A percentile compares a stretch with the other conserved stretches of the same genome.
Conservation (phyloP, 306 rosid species). For the Carpinus viminea region DNA sequence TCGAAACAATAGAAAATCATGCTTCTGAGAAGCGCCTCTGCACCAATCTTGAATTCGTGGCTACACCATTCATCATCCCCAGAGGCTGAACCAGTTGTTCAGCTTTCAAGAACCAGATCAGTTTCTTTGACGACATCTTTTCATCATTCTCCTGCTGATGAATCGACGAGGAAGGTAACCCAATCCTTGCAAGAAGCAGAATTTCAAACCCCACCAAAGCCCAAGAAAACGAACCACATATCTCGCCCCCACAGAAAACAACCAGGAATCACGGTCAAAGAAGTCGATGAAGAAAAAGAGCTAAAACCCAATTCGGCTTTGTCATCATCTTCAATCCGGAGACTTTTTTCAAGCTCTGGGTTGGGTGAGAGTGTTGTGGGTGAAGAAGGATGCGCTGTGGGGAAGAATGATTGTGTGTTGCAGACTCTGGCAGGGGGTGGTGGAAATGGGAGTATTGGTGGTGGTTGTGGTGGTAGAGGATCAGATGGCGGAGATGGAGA, state of each 20-base stretch:
- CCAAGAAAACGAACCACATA: slow-evolving; percentile 28
- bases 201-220: slow-evolving; percentile 26
- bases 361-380: slow-evolving; percentile 33
- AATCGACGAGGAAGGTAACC: slow-evolving; percentile 25
- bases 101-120: slow-evolving; percentile 48
- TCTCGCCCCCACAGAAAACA: slow-evolving; percentile 19
- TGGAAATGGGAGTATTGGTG: slow-evolving; percentile 54
- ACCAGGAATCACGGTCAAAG: slow-evolving; percentile 22
- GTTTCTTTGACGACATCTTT: slow-evolving; percentile 24
- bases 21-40: slow-evolving; percentile 67
- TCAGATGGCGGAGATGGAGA: slow-evolving; percentile 36
- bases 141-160: slow-evolving; percentile 15
- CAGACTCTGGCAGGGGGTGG: slow-evolving; percentile 52
- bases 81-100: slow-evolving; percentile 43
- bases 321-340: slow-evolving; percentile 27
- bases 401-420: slow-evolving; percentile 26
- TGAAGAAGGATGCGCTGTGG: slow-evolving; percentile 26
- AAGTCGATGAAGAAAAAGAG: slow-evolving; percentile 16
- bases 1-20: slow-evolving; percentile 33
- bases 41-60: slow-evolving; percentile 65
- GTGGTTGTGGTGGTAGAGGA: slow-evolving; percentile 43
- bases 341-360: slow-evolving; percentile 55
- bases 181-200: slow-evolving; percentile 33
- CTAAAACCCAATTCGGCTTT: slow-evolving; percentile 12
- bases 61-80: slow-evolving; percentile 35